Percentiles rank a stretch among this genome's conserved stretches.
Evolutionary conservation across 1,284 basidiomycete genomes (phyloP).

Genomic region (Dichomitus squalens): DNA sequence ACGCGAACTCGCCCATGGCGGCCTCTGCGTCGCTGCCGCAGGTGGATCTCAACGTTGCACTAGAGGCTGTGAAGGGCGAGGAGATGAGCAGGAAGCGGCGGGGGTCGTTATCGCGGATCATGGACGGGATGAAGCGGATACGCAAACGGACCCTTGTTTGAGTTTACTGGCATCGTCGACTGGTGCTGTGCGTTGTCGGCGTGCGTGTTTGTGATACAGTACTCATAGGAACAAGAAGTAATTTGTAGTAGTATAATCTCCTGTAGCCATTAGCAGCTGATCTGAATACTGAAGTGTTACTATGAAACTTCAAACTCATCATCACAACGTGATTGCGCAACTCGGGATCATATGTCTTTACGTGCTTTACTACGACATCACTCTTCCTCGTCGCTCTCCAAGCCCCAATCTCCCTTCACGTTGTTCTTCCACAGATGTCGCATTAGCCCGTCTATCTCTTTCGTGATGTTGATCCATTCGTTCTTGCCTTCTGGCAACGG

Average conservation of each 20-base stretch:
- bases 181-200: background rate
- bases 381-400: background rate
- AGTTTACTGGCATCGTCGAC: background rate
- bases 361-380: no score
- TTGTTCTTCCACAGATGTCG: conserved; percentile 2
- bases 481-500: background rate
- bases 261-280: no score
- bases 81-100: background rate
- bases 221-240: no score
- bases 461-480: conserved; percentile 9
- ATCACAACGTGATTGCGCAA: no score
- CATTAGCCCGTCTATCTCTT: background rate
- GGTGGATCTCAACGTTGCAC: background rate
- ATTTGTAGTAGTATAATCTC: no score
- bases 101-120: background rate
- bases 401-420: background rate
- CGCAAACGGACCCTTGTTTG: background rate
- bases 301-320: no score
- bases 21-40: background rate
- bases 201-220: background rate
- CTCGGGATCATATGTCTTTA: no score
- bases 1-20: background rate
- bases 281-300: no score
- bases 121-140: background rate
- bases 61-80: background rate